phyloP scores from a whole-genome alignment of 306 rosid genomes.

The Corylus avellana region DNA sequence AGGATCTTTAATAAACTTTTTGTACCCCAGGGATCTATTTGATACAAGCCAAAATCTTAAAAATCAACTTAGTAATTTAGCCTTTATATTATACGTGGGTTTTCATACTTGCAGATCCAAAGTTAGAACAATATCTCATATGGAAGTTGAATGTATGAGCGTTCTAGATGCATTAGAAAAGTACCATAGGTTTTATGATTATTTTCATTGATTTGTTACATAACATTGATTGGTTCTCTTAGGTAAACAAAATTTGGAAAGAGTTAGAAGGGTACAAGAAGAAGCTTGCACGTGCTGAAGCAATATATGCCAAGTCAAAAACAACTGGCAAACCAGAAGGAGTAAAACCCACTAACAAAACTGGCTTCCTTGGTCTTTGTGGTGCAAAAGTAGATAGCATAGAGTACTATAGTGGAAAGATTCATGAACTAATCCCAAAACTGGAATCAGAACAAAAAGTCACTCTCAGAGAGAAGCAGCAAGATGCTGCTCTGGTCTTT shows the following conservation, averaged over 20 bases:
- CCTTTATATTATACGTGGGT: background rate
- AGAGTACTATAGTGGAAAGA: conserved; percentile 59
- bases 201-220: background rate
- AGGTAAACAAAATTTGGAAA: conserved; percentile 75
- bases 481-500: conserved; percentile 70
- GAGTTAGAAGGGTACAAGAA: conserved; percentile 71
- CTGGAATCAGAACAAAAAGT: conserved; percentile 79
- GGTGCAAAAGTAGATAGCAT: conserved; percentile 87
- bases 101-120: background rate
- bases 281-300: conserved; percentile 77
- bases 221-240: conserved; percentile 20
- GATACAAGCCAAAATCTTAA: too few species aligned
- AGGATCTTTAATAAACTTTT: too few species aligned
- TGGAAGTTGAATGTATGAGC: background rate
- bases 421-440: conserved; percentile 52
- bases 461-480: conserved; percentile 88
- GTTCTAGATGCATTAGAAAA: conserved; percentile 16
- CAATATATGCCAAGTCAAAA: conserved; percentile 56
- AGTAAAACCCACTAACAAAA: conserved; percentile 69
- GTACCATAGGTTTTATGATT: background rate
- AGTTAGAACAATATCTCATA: background rate
- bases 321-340: conserved; percentile 70
- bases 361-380: conserved; percentile 73
- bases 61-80: too few species aligned
- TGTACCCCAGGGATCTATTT: too few species aligned